Base-by-base conservation (phyloP, 108 stramenopile species). In the Stephanodiscus triporus region DNA sequence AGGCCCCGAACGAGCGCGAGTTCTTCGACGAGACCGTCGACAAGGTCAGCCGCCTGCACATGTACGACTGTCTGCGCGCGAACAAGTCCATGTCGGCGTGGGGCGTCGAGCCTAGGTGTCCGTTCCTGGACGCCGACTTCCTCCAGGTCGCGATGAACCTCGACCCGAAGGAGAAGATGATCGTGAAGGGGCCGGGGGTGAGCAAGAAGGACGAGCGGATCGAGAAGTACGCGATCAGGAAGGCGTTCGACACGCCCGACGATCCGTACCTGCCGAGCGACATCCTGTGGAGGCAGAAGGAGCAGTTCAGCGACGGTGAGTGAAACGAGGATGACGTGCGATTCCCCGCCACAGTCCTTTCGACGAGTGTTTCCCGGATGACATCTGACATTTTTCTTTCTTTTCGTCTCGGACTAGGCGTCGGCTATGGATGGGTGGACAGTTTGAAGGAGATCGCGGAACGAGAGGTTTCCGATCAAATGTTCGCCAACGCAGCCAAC, bases 211-310 rank as follows among this genome's bases (percentile, higher is more conserved):
- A 95, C 69, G 89, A 82, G 9, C 77, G 90, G 38, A 97, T 97
- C 67, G 98, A 99, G 78, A 99, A 99, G 88, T 98, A 90, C 83
- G 91, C 89, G 69, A 91, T 99, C 76, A 86, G 98, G 26, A 97
- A 97, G 83, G 98, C 98, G 11, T 99, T 99, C 72, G 98, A 99
- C 74, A 97, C 96, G 2, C 97, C 96, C n/a, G 97, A 98, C 55
- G 96, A 99, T 84, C 97, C 97, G 2, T 99, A 99, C 88, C 86
- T 99, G 60, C 98, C 98, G 8, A 71, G 87, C 40, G 91, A 97
- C 32, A 97, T 99, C 77, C 88, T 99, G 73, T 99, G 97, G 97
- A 93, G 98, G 72, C 97, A 98, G 84, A 99, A 99, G 91, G 98
- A 98, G 84, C 97, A 98, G 87, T 98, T 98, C 77, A 95, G 93